Evolutionary conservation across 495 filamentous ascomycete genomes (phyloP).

Genomic region (Aspergillus hancockii): DNA sequence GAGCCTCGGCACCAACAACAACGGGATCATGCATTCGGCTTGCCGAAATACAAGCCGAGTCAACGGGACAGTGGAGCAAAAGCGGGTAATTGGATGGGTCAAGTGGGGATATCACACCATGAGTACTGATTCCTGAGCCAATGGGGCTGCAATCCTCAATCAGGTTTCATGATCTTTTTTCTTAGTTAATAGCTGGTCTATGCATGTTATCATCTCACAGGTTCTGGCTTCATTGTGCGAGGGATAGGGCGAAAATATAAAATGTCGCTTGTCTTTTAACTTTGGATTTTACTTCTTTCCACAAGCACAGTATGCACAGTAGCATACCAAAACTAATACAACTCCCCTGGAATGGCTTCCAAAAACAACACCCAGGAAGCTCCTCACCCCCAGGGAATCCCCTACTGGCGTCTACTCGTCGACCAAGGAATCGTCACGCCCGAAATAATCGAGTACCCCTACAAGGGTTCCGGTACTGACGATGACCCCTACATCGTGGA

Average conservation of each 20-base stretch:
- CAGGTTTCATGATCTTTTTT: background rate
- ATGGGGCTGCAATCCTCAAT: background rate
- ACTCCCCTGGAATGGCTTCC: background rate
- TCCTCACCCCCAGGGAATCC: conserved; percentile 18
- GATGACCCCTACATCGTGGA: conserved; percentile 69
- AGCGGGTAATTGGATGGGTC: background rate
- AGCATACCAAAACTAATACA: too few species aligned
- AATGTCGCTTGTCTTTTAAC: background rate
- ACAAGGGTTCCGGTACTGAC: conserved; percentile 62
- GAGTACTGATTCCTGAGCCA: background rate
- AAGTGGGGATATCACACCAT: background rate
- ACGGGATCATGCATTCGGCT: background rate
- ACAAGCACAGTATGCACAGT: background rate
- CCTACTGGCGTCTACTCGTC: conserved; percentile 30
- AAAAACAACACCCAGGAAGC: conserved; percentile 4
- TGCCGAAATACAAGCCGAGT: conserved; percentile 8
- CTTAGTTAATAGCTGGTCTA: background rate
- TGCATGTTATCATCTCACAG: background rate
- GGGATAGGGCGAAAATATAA: background rate
- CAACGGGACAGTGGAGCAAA: background rate
- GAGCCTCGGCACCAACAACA: background rate
- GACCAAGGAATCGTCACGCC: conserved; percentile 31
- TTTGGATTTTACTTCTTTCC: background rate
- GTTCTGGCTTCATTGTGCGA: background rate
- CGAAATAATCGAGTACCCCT: conserved; percentile 53